These are phyloP conservation scores for Arxiozyma telluris DNA, from an alignment of 1,139 yeast species.

Conservation along the genomic window DNA sequence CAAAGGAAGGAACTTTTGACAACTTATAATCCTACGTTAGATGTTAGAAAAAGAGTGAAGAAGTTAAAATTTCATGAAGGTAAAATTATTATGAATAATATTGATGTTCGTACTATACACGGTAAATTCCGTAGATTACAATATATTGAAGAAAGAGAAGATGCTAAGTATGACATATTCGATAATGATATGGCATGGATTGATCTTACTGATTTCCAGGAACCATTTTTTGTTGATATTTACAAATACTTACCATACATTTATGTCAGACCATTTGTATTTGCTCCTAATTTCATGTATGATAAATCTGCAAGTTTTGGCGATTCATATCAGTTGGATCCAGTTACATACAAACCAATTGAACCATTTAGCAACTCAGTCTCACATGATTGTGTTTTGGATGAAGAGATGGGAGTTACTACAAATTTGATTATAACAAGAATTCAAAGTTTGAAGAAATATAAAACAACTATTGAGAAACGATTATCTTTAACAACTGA, in stretches of 20 bases:
- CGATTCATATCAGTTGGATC: slow-evolving; percentile 33
- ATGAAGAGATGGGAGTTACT: slow-evolving; percentile 25
- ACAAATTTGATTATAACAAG: slow-evolving; percentile 20
- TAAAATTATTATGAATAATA: slow-evolving; percentile 26
- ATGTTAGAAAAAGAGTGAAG: slow-evolving; percentile 46
- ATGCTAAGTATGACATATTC: slow-evolving; percentile 24
- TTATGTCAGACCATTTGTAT: slow-evolving; percentile 53
- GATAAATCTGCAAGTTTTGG: slow-evolving; percentile 52
- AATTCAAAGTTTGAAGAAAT: slow-evolving; percentile 17
- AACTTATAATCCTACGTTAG: slow-evolving; percentile 48
- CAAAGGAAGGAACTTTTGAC: slow-evolving; percentile 66
- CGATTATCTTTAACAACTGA: slow-evolving; percentile 8
- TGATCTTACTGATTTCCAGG: slow-evolving; percentile 73
- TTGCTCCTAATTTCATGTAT: slow-evolving; percentile 69
- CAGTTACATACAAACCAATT: slow-evolving; percentile 28
- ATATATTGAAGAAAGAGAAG: slow-evolving; percentile 32
- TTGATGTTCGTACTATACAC: slow-evolving; percentile 64
- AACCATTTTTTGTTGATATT: slow-evolving; percentile 40
- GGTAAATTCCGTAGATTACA: slow-evolving; percentile 56
- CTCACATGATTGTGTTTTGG: slow-evolving; percentile 60
- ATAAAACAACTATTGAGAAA: slow-evolving; percentile 17
- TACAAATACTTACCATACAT: slow-evolving; percentile 46
- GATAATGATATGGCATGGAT: slow-evolving; percentile 57
- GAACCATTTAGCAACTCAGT: slow-evolving; percentile 38
- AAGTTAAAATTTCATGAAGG: slow-evolving; percentile 47